Evolutionary conservation across 805 yeast genomes (phyloP), one percentile per base, ranked within the genome.

Genomic region (Pichia ethanolica): DNA sequence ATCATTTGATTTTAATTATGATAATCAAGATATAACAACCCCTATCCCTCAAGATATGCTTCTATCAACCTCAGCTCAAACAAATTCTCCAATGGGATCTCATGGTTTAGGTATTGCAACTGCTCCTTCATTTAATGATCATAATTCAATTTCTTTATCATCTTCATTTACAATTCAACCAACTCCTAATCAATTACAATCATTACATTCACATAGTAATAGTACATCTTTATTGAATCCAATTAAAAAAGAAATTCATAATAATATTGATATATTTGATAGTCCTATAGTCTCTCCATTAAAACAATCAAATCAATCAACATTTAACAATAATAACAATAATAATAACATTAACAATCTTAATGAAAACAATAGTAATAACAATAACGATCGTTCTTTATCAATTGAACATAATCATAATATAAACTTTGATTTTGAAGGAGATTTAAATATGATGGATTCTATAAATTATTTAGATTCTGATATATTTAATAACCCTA

Each of bases 371-470:
- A 20, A 20, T 20, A 20, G 2, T 20, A 20, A 53, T 33, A 48
- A 45, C 20, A 34, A 38, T 7, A 50, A 53, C 13, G 48, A 44
- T 7, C 44, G 46, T 11, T 46, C 42, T 7, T 47, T 53, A 35
- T 39, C 49, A 12, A 47, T 43, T 10, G 42, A 49, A 13, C 51
- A 50, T 25, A 49, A 43, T 13, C 42, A 48, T 14, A 54, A 59
- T 26, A 52, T 50, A 46, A 56, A 55, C 39, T 56, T 60, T 42
- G 67, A 63, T 49, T 30, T 58, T 13, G 66, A 63, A 30, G 65
- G 65, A 2, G 67, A 63, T 54, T 35, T 61, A 45, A 57, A 59
- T 42, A 59, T 62, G 63, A 54, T 61, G 44, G 65, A 61, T 25
- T 42, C 49, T 9, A 37, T 58, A 39, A 42, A 56, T 26, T 30